Base-by-base conservation (phyloP, 352 stramenopile genomes). In the Thraustochytrium sp. region DNA sequence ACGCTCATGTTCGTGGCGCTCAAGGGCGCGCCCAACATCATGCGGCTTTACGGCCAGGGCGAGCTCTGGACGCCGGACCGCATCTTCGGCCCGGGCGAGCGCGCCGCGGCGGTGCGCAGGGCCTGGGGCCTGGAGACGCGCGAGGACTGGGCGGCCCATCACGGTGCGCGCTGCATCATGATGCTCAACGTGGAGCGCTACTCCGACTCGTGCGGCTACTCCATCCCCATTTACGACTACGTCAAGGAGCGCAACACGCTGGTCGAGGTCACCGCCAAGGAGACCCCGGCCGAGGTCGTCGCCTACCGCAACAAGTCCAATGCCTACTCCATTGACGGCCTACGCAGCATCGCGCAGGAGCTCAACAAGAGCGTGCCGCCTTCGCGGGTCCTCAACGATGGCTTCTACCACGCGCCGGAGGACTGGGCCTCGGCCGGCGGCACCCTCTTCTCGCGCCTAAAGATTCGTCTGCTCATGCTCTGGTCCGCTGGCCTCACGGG, bases 241-340 rank as follows among this genome's bases (percentile, higher is more conserved):
- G 26, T 85, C 42, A 80, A 75, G n/a, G 86, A 88, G 21, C 86
- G 86, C 3, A 55, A 21, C 37, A 87, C 49, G 26, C 53, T 88
- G 13, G 72, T 84, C 26, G 85, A 88, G 49, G 76, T n/a, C 51
- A 85, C 62, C 36, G 72, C 75, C 46, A 88, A 82, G n/a, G 53
- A 82, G 23, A 11, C 21, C n/a, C n/a, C n/a, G n/a, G n/a, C n/a
- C 9, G 86, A 84, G 31, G 73, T 88, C 55, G 48, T 59, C 9
- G 84, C 84, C 2, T 88, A 88, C 59, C 51, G 72, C 44, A 65
- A 62, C n/a, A 86, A 85, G 26, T 85, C 84, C 40, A 88, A 88
- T 65, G 82, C 84, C 18, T 88, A 86, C 40, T 88, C 86, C 21
- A 87, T 88, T 65, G 86, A 88, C 72, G 86, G 86, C 48, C 46